These are phyloP conservation scores for Amanita molliuscula DNA, from an alignment of 768 basidiomycete genomes.

Conservation along the genomic window DNA sequence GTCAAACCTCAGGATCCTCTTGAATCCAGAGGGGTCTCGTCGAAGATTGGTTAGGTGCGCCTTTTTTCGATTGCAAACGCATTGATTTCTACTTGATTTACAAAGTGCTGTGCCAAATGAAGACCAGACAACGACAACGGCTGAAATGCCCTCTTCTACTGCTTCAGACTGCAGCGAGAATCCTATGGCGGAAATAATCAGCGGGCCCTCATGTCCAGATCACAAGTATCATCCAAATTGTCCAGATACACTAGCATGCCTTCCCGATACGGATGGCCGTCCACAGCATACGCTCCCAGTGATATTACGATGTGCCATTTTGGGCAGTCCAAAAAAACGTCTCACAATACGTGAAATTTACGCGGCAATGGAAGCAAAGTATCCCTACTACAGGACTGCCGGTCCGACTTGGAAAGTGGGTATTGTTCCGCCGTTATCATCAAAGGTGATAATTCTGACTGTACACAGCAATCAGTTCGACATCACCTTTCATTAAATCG, in stretches of 20 bases:
- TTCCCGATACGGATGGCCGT: slow-evolving; percentile 68
- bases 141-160: slow-evolving; percentile 24
- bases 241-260: slow-evolving; percentile 66
- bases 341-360: slow-evolving; percentile 82
- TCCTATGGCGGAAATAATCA: slow-evolving; percentile 18
- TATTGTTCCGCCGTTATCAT: neutral
- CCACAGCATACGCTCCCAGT: slow-evolving; percentile 82
- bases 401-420: slow-evolving; percentile 80
- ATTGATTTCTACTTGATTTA: neutral
- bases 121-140: slow-evolving; percentile 11
- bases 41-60: slow-evolving; percentile 32
- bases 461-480: slow-evolving; percentile 72
- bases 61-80: neutral
- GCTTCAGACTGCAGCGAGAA: slow-evolving; percentile 22
- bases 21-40: slow-evolving; percentile 41
- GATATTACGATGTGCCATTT: slow-evolving; percentile 75
- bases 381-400: slow-evolving; percentile 70
- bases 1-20: slow-evolving; percentile 45
- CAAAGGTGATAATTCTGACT: neutral
- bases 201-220: slow-evolving; percentile 8
- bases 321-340: slow-evolving; percentile 65
- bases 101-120: slow-evolving; percentile 6
- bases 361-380: slow-evolving; percentile 79
- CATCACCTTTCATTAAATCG: slow-evolving; percentile 79
- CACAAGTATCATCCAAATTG: slow-evolving; percentile 68